Conservation (phyloP, 2,329 filamentous ascomycete genomes). For the Arthrobotrys megalospora region DNA sequence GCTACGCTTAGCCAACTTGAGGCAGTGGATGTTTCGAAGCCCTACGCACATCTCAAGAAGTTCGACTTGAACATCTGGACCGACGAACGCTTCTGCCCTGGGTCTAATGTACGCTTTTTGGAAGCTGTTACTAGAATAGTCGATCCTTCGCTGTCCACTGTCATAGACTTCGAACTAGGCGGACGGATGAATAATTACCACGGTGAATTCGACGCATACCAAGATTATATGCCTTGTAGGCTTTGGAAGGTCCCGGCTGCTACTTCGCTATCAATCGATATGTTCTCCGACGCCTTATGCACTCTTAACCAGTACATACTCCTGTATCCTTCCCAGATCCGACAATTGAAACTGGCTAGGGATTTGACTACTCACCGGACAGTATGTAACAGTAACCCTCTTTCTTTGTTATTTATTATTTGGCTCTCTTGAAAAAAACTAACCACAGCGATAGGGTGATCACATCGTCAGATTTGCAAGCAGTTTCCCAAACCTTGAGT, state of each 20-base stretch:
- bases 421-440: too few relatives aligned
- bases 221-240: not conserved
- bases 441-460: too few relatives aligned
- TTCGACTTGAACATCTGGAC: not conserved
- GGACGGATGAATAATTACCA: not conserved
- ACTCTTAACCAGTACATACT: not conserved
- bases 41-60: conserved; percentile 2
- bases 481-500: conserved; percentile 14
- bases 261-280: not conserved
- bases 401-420: too few relatives aligned
- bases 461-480: not conserved
- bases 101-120: too few relatives aligned
- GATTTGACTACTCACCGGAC: not conserved
- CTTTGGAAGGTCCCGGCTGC: not conserved
- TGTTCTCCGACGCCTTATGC: not conserved
- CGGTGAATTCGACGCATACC: not conserved
- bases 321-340: not conserved
- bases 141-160: not conserved
- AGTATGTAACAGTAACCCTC: not conserved
- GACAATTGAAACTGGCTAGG: not conserved
- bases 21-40: not conserved
- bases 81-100: too few relatives aligned
- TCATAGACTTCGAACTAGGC: not conserved
- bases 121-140: not conserved
- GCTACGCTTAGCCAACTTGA: not conserved